A percentile compares a stretch with the other conserved stretches of the same genome.
Evolutionary conservation across 495 filamentous ascomycete species (phyloP).

Genomic region (Astrothelium macrocarpum): DNA sequence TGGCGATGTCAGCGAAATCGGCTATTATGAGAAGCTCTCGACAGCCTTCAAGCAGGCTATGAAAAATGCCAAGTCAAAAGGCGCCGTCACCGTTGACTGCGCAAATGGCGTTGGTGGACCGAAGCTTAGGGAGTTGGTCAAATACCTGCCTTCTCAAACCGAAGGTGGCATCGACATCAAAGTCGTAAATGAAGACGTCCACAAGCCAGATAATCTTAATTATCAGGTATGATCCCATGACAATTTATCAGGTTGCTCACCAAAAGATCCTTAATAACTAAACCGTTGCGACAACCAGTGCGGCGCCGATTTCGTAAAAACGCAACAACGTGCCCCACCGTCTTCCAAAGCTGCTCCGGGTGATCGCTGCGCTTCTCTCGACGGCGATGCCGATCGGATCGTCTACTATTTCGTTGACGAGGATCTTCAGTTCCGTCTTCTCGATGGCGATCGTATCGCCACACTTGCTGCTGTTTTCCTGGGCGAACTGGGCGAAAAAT

Average conservation of each 20-base stretch:
- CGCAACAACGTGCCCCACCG: conserved; percentile 82
- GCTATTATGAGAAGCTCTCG: conserved; percentile 89
- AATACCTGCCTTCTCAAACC: conserved; percentile 57
- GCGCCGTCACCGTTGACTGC: conserved; percentile 78
- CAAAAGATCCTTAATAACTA: background rate
- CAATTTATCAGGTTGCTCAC: background rate
- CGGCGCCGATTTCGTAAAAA: conserved; percentile 96
- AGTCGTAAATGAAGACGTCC: conserved; percentile 83
- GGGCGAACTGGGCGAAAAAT: conserved; percentile 69
- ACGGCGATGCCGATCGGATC: conserved; percentile 90
- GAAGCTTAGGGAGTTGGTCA: conserved; percentile 78
- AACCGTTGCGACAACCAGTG: conserved; percentile 44
- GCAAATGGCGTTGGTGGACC: conserved; percentile 95
- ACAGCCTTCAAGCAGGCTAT: conserved; percentile 71
- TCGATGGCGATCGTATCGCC: conserved; percentile 95
- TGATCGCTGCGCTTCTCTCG: conserved; percentile 83
- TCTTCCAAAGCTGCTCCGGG: conserved; percentile 62
- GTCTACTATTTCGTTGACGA: conserved; percentile 90
- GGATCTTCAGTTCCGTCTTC: conserved; percentile 71
- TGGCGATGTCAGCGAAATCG: conserved; percentile 76
- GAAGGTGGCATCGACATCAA: conserved; percentile 67
- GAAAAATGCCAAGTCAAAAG: conserved; percentile 58
- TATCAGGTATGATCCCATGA: conserved; percentile 49
- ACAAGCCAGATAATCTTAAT: conserved; percentile 80
- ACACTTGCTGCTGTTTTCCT: conserved; percentile 92